Evolutionary conservation across 805 yeast species (phyloP), one percentile per base, ranked within the genome.

Genomic region (Ogataea methanolica): DNA sequence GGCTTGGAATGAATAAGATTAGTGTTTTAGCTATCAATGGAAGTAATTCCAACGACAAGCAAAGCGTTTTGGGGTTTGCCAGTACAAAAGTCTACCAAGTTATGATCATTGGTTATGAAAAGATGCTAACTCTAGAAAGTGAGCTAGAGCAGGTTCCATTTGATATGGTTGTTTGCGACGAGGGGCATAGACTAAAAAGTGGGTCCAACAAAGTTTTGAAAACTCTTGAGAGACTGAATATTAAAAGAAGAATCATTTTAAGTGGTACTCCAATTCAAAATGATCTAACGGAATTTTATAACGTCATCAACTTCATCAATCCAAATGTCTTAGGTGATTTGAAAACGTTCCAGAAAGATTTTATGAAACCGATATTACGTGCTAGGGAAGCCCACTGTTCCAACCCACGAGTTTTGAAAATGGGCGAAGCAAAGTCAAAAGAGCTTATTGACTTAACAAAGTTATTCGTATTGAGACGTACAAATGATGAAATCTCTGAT

Each of bases 141-240:
- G 83, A 85, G 49, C 58, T 86, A 7, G 56, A 70, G 1, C 62
- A 69, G 2, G 72, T 72, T 3, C 48, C 61, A 3, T 69, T 80
- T 51, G 98, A 90, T 61, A 55, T 94, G 16, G 68, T 94, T 17
- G 78, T 94, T 1, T 94, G 97, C 64, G 99, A 94, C 65, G 99
- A 94, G 61, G 99, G 98, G 2, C 99, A 94, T 63, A 73, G 96
- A 42, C 72, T 94, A 54, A 94, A 92, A 57, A 87, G 80, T 55
- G 73, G 80, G 5, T 70, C 81, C 9, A 88, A 87, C 49, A 90
- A 88, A 63, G 80, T 86, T 0, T 69, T 89, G 44, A 81, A 80
- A 49, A 79, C 82, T 0, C 68, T 92, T 44, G 78, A 76, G 37
- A 57, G 72, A 1, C 65, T 90, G 16, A 68, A 80, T 38, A 74